Evolutionary conservation across 75 land plant genomes (phyloP), one percentile per base, ranked within the genome.

Genomic region (Pinus albicaulis): DNA sequence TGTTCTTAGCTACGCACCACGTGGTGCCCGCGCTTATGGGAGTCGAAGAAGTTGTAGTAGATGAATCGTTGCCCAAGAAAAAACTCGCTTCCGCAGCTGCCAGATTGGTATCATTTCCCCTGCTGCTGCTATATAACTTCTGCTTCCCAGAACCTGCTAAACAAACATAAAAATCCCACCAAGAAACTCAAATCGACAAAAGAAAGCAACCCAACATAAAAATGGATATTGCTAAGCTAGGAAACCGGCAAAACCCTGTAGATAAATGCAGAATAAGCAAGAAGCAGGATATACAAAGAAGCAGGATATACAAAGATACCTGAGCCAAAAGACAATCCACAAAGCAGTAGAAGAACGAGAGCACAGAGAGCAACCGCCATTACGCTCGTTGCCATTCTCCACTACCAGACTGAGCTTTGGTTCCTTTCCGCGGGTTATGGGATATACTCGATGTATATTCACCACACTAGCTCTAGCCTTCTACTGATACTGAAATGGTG

Each of bases 1-100:
- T 70, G 52, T 65, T 81, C 53, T 70, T 92, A 19, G 92, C 88
- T 4, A 92, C 78, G 24, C 94, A 92, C 90, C 90, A 90, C 1
- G 58, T 72, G 10, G 78, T 74, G 22, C 85, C 85, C 1, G 63
- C 28, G 44, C 20, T 72, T n/a, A 52, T 19, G 41, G 71, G 25
- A 5, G 10, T n/a, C n/a, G 48, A 44, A 38, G 71, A 53, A 20
- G 71, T 34, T 38, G 48, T 7, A 6, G 53, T 22, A 41, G 13
- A 3, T 19, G 52, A 38, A 34, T 68, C 71, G n/a, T 68, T 68
- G n/a, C 71, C 71, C 3, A 68, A 23, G 24, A 68, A 68, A 41
- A 68, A 68, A 38, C 71, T 68, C 8, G 71, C 71, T 41, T 38
- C 71, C 34, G 7, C 48, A n/a, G 71, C 38, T 11, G 71, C 71